A percentile compares a stretch with the other conserved stretches of the same genome.
Conservation (phyloP, 78 protist species). For the Emiliania huxleyi region DNA sequence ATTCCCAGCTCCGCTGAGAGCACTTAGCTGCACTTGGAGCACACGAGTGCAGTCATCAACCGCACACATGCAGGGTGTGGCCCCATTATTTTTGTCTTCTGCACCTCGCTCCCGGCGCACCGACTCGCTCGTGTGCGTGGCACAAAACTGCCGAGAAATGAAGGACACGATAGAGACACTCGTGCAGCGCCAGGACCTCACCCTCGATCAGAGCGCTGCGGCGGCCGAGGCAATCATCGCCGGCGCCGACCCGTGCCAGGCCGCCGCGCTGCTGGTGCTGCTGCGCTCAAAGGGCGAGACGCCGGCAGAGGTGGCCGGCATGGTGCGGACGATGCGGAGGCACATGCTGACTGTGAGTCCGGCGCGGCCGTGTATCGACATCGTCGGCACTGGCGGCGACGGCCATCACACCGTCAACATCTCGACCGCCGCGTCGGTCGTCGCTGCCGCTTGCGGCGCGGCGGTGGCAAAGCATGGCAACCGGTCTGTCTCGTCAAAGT, state of each 20-base stretch:
- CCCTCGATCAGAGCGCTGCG: no score
- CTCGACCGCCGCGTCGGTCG: not conserved
- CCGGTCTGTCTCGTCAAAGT: not conserved
- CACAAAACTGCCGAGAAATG: not conserved
- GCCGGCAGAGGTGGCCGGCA: not conserved
- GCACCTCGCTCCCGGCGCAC: no score
- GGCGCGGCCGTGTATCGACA: not conserved
- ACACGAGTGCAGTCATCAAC: no score
- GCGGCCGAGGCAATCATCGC: not conserved
- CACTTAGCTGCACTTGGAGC: no score
- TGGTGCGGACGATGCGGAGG: not conserved
- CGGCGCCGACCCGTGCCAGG: conserved; percentile 18
- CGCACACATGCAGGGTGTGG: no score
- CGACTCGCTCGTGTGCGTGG: no score
- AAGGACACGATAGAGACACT: not conserved
- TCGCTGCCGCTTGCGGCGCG: not conserved
- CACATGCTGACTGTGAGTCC: not conserved
- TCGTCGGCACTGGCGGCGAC: conserved; percentile 31
- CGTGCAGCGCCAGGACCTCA: not conserved
- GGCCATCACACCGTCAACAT: not conserved
- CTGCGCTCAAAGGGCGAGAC: conserved; percentile 8
- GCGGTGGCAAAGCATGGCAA: not conserved
- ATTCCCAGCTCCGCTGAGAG: no score
- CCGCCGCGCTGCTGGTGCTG: conserved; percentile 10
- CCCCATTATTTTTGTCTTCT: no score